Conservation (phyloP, 2,329 filamentous ascomycete species). For the Fusarium coicis region DNA sequence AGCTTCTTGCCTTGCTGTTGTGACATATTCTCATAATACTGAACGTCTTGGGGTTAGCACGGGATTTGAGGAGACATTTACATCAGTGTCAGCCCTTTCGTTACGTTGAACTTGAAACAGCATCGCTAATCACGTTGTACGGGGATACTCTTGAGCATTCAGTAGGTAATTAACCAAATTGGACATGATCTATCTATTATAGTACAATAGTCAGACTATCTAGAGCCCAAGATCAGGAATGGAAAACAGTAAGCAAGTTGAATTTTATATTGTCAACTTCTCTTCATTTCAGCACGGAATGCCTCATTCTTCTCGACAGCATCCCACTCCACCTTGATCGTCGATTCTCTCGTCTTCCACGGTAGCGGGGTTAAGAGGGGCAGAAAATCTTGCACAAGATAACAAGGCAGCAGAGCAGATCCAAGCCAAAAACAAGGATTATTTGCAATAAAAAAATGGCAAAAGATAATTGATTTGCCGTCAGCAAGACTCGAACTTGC, state of each 20-base stretch:
- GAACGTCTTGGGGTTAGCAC: neutral
- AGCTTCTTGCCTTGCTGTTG: neutral
- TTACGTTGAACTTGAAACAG: neutral
- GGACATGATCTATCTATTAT: no score
- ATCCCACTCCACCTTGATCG: neutral
- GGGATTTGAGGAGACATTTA: neutral
- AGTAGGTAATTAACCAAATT: neutral
- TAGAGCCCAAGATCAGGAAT: neutral
- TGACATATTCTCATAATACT: neutral
- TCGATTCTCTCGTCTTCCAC: neutral
- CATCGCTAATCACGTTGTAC: neutral
- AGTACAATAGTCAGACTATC: neutral
- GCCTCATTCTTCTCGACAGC: neutral
- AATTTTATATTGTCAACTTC: neutral
- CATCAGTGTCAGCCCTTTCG: neutral
- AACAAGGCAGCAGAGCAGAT: neutral
- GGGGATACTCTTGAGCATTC: neutral
- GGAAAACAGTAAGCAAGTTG: neutral
- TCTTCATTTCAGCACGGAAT: no score
- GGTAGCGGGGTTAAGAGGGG: constrained; percentile 2
- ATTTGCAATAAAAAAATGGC: neutral
- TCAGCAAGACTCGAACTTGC: constrained; percentile 42
- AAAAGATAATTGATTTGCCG: constrained; percentile 26
- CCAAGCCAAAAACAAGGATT: neutral
- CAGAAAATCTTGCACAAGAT: constrained; percentile 9